Base-by-base conservation (phyloP, 495 filamentous ascomycete species). In the Aspergillus cristatus region DNA sequence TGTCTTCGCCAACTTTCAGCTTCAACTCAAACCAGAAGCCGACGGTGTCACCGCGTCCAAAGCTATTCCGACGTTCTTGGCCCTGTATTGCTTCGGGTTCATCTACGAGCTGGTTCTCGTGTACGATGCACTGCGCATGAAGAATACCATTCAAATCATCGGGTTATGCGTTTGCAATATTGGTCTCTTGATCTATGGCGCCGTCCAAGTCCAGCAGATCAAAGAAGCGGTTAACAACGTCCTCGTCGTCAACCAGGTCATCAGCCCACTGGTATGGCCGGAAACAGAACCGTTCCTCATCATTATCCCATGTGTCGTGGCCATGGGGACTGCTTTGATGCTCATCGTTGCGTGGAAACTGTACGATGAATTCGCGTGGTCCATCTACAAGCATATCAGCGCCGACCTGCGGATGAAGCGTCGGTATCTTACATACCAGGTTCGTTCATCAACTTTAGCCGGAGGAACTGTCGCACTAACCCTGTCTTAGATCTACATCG, bases 61-160 rank as follows among this genome's bases (percentile, higher is more conserved):
- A 54, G 84, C 83, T 0, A 85, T 91, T 35, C 81, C 85, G 16
- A 94, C 86, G 11, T 96, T 96, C 61, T 70, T 98, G 16, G 81
- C 90, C 8, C 73, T 98, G n/a, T 93, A 96, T 63, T 93, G 95
- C 55, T 94, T 98, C 60, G 91, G 86, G 36, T 94, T 93, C 61
- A 53, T 98, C 38, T 98, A 97, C 63, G 79, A 95, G 50, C 57
- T 97, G 4, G 57, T 91, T 22, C 67, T 98, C 16, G 81, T 91
- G 11, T 96, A 85, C 64, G 91, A 98, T 71, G 90, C 93, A 2
- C 67, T 98, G 41, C 79, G 87, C 33, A 65, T 89, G 53, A 95
- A 95, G 66, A 98, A 98, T 63, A 98, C 91, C 11, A 98, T 98
- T 73, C 91, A 98, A 60, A 71, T 98, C 55, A 97, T 98, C 50